A percentile compares a stretch with the other conserved stretches of the same genome.
Conservation (phyloP, 2,329 filamentous ascomycete genomes). For the Nemania sp. region DNA sequence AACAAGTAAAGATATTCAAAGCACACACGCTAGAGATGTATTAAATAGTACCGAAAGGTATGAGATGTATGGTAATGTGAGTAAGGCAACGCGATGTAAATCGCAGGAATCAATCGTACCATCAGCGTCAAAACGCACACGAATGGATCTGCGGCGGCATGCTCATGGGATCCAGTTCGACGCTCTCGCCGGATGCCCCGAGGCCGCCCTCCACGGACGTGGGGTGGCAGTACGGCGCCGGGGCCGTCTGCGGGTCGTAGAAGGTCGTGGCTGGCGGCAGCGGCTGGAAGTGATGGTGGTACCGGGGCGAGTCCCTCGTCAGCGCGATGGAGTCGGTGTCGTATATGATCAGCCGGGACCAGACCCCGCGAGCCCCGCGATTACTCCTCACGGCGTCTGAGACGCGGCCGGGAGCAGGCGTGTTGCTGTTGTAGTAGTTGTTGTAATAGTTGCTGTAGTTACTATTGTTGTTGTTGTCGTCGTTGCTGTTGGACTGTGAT, state of each 20-base stretch:
- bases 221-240: constrained; percentile 19
- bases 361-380: constrained; percentile 7
- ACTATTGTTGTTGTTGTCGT: too few relatives aligned
- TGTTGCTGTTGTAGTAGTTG: background rate
- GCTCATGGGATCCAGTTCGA: background rate
- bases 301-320: background rate
- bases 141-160: background rate
- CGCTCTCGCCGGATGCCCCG: background rate
- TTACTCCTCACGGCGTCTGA: constrained; percentile 8
- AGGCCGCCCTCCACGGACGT: background rate
- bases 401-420: background rate
- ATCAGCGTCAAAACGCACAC: background rate
- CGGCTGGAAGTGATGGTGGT: constrained; percentile 9
- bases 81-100: too few relatives aligned
- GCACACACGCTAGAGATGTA: too few relatives aligned
- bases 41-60: too few relatives aligned
- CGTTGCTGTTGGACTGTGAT: too few relatives aligned
- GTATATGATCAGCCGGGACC: constrained; percentile 36
- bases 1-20: too few relatives aligned
- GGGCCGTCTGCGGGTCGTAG: constrained; percentile 25
- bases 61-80: too few relatives aligned
- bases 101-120: too few relatives aligned
- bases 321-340: constrained; percentile 26
- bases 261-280: constrained; percentile 18
- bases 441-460: too few relatives aligned